Evolutionary conservation across 2,329 filamentous ascomycete species (phyloP), one percentile per base, ranked within the genome.

Genomic region (Claviceps maximensis): DNA sequence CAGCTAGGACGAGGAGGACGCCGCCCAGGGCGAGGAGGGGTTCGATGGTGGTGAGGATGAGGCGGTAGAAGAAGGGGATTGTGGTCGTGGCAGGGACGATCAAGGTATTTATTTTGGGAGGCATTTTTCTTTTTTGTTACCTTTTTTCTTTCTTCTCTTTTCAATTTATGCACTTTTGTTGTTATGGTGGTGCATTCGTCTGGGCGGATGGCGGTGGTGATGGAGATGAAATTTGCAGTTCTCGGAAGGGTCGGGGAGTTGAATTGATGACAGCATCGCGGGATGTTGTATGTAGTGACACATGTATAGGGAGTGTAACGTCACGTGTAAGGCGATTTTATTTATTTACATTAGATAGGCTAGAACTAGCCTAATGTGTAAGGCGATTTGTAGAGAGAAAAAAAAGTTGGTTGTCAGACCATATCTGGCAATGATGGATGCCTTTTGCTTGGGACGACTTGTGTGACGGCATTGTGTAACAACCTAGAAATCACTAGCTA

Each of bases 11-110:
- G 46, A 69, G 59, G 29, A 61, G 23, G 9, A 62, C 63, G 49
- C 69, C 67, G 50, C 57, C 52, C 12, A 65, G 27, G 36, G 68
- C 66, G 40, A 61, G 61, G 19, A 70, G 53, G 12, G 69, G 69
- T 57, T 71, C 68, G 50, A 70, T 48, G 44, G 61, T 60, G 33
- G 63, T 62, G 31, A 71, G 56, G 47, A 62, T 55, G 51, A 69
- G 41, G 42, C 64, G 65, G 58, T 66, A 69, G 44, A 57, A 17
- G 52, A 58, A 56, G 3, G 68, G 67, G 49, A 70, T 47, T 59
- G 49, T 44, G 46, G 61, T 54, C 2, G 58, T 57, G 10, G 61
- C 61, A n/a, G 51, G 42, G 1, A 27, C 2, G 13, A 12, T 25
- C n/a, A n/a, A n/a, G 23, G 44, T 3, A n/a, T 4, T 41, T 41